Conservation (phyloP, 148 eudicot species). For the Amaranthus hypochondriacus region DNA sequence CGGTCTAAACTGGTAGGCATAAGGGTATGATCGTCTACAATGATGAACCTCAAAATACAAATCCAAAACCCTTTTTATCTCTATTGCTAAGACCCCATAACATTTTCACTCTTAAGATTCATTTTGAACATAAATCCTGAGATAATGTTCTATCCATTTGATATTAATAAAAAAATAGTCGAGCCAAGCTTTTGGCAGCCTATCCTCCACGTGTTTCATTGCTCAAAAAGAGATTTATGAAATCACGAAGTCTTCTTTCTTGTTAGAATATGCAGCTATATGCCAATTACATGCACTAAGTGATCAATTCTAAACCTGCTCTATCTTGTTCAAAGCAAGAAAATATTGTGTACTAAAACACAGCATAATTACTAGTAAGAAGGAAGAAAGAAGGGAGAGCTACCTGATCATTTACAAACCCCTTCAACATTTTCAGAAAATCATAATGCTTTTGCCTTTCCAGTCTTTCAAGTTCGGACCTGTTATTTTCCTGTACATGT, state of each 20-base stretch:
- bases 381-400: constrained; percentile 11
- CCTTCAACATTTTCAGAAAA: constrained; percentile 83
- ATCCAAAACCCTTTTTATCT: neutral
- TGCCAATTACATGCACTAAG: neutral
- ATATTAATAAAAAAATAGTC: neutral
- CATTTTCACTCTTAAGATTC: neutral
- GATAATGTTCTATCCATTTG: no score
- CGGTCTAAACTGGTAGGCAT: neutral
- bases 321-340: constrained; percentile 7
- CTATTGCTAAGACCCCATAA: neutral
- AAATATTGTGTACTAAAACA: neutral
- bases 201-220: no score
- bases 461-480: constrained; percentile 68
- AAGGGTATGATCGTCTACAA: neutral
- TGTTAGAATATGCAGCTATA: no score
- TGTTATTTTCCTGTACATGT: constrained; percentile 75
- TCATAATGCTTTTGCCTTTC: constrained; percentile 64
- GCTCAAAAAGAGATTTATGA: no score
- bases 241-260: no score
- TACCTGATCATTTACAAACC: constrained; percentile 92
- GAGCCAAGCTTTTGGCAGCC: neutral
- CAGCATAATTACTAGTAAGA: neutral
- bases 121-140: neutral
- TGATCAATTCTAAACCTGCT: neutral
- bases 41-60: neutral